Evolutionary conservation across 1,139 yeast species (phyloP).

Genomic region (Candida labiduridarum): DNA sequence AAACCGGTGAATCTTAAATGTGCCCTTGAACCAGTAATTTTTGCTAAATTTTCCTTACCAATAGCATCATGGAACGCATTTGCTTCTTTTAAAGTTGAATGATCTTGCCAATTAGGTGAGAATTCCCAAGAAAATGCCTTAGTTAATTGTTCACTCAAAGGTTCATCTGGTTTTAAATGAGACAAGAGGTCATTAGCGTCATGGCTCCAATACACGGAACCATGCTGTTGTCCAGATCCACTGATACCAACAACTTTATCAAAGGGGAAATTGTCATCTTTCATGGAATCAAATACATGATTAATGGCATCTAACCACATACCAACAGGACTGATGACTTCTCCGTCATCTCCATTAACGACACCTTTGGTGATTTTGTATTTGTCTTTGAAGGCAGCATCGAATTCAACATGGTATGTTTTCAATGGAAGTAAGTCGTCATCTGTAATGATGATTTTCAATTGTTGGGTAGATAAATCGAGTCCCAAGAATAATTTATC

Average conservation of each 20-base stretch:
- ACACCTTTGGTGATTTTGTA: slow-evolving; percentile 78
- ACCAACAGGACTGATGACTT: slow-evolving; percentile 74
- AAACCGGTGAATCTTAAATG: slow-evolving; percentile 91
- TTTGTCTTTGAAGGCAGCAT: slow-evolving; percentile 53
- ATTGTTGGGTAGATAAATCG: slow-evolving; percentile 88
- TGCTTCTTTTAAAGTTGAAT: slow-evolving; percentile 76
- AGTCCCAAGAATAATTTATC: slow-evolving; percentile 62
- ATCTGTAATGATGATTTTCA: slow-evolving; percentile 73
- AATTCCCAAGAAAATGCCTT: slow-evolving; percentile 60
- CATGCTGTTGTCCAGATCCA: slow-evolving; percentile 94
- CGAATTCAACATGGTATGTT: slow-evolving; percentile 73
- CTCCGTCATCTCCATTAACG: slow-evolving; percentile 49
- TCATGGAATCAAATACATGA: slow-evolving; percentile 58
- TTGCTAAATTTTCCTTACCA: slow-evolving; percentile 65
- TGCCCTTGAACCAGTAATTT: slow-evolving; percentile 80
- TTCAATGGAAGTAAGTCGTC: slow-evolving; percentile 52
- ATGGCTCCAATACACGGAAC: slow-evolving; percentile 78
- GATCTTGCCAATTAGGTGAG: slow-evolving; percentile 96
- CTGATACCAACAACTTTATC: slow-evolving; percentile 64
- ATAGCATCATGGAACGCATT: slow-evolving; percentile 58
- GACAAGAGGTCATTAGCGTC: slow-evolving; percentile 45
- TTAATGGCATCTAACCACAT: slow-evolving; percentile 92
- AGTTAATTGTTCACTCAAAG: slow-evolving; percentile 48
- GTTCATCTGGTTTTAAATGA: slow-evolving; percentile 23
- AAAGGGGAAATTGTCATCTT: slow-evolving; percentile 56